Evolutionary conservation across 148 eudicot genomes (phyloP).

Genomic region (Drosera capensis): DNA sequence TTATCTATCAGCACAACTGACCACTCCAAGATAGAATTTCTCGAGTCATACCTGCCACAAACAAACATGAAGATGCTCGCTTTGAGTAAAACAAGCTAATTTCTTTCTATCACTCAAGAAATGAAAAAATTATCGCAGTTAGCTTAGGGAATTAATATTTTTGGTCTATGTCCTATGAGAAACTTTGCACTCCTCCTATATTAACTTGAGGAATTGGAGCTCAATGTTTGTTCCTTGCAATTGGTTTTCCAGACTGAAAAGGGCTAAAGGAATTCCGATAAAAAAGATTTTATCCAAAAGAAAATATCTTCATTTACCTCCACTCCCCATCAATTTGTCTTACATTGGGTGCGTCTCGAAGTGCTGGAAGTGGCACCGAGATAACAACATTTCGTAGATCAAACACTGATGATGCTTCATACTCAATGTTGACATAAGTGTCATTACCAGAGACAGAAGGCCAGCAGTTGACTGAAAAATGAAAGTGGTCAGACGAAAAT

Average conservation of each 20-base stretch:
- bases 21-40: slow-evolving; percentile 90
- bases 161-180: no score
- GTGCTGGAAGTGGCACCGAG: slow-evolving; percentile 96
- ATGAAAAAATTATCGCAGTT: neutral
- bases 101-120: neutral
- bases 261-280: neutral
- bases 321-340: slow-evolving; percentile 90
- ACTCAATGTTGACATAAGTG: slow-evolving; percentile 85
- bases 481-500: neutral
- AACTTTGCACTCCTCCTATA: no score
- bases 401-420: slow-evolving; percentile 74
- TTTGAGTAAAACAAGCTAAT: neutral
- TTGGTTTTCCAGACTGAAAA: neutral
- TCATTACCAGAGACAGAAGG: slow-evolving; percentile 94
- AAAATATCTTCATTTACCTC: slow-evolving; percentile 35
- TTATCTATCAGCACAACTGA: slow-evolving; percentile 77
- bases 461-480: slow-evolving; percentile 87
- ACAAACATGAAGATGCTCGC: neutral
- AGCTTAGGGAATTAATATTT: neutral
- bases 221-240: neutral
- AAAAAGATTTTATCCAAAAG: neutral
- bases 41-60: slow-evolving; percentile 63
- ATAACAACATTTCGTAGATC: slow-evolving; percentile 91
- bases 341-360: slow-evolving; percentile 86
- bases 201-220: no score